Evolutionary conservation across 176 grass and related monocot species (phyloP).

Genomic region (Alopecurus myosuroides): DNA sequence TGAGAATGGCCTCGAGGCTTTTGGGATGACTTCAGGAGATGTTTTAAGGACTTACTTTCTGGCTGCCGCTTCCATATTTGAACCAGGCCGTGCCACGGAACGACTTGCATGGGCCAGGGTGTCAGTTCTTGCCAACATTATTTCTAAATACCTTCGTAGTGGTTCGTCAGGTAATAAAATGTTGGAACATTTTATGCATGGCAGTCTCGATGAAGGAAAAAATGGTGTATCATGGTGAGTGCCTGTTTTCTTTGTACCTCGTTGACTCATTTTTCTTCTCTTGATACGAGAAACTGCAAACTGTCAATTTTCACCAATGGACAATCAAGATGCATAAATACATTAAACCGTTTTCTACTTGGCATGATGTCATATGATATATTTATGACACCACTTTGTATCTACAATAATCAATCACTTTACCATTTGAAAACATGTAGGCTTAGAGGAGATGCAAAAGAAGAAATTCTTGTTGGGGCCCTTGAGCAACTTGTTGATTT

Average conservation of each 20-base stretch:
- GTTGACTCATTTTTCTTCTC: not conserved
- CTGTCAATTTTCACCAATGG: not conserved
- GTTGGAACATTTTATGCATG: slow-evolving; percentile 18
- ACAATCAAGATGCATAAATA: not conserved
- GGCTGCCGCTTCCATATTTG: slow-evolving; percentile 53
- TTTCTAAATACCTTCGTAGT: slow-evolving; percentile 22
- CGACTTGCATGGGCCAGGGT: slow-evolving; percentile 60
- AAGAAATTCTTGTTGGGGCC: slow-evolving; percentile 26
- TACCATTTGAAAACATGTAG: not conserved
- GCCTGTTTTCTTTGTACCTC: not conserved
- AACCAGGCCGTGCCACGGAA: slow-evolving; percentile 48
- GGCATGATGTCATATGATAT: not conserved
- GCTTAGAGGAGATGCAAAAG: slow-evolving; percentile 17
- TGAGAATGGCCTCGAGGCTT: slow-evolving; percentile 32
- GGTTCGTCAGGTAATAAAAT: not conserved
- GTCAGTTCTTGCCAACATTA: slow-evolving; percentile 33
- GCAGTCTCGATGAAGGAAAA: slow-evolving; percentile 27
- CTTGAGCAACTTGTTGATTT: slow-evolving; percentile 41
- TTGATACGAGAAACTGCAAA: not conserved
- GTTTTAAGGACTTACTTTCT: slow-evolving; percentile 59
- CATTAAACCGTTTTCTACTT: not conserved
- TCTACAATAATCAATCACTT: not conserved
- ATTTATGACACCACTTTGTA: not conserved
- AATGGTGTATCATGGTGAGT: slow-evolving; percentile 26
- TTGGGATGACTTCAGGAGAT: slow-evolving; percentile 31